Percentiles rank a stretch among this genome's conserved stretches.
Conservation (phyloP, 139 green algal species). For the Volvox africanus region DNA sequence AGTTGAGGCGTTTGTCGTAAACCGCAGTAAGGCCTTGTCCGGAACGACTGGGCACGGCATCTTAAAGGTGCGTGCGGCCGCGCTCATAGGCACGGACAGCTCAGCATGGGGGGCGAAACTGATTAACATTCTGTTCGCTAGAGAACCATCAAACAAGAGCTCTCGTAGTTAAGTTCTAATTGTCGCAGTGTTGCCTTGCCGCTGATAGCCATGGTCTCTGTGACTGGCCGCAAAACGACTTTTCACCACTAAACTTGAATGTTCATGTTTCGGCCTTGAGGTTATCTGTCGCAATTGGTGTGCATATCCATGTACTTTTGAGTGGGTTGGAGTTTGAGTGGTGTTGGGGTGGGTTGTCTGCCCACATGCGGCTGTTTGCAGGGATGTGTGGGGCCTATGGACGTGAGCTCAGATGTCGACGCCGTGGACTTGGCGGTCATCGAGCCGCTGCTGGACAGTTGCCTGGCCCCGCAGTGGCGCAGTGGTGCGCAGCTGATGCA, state of each 20-base stretch:
- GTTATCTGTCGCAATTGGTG: not conserved
- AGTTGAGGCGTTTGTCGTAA: constrained; percentile 30
- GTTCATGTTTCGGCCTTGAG: not conserved
- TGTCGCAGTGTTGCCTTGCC: no score
- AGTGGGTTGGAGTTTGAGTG: no score
- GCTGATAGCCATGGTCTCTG: no score
- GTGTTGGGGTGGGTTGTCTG: not conserved
- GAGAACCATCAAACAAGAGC: no score
- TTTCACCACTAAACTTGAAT: no score
- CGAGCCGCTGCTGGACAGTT: not conserved
- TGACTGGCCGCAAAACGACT: no score
- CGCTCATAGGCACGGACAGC: no score
- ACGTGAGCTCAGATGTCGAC: not conserved
- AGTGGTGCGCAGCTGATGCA: constrained; percentile 16
- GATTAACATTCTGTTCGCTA: no score
- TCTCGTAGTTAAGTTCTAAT: no score
- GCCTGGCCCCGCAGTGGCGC: constrained; percentile 18
- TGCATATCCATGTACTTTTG: not conserved
- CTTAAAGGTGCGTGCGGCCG: not conserved
- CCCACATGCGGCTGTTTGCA: no score
- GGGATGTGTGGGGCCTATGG: not conserved
- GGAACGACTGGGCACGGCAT: not conserved
- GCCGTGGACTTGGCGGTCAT: not conserved
- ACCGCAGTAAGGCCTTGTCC: constrained; percentile 16
- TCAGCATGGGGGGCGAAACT: no score